phyloP scores from a whole-genome alignment of 805 yeast species.

The Starmerella potacharoeniae region DNA sequence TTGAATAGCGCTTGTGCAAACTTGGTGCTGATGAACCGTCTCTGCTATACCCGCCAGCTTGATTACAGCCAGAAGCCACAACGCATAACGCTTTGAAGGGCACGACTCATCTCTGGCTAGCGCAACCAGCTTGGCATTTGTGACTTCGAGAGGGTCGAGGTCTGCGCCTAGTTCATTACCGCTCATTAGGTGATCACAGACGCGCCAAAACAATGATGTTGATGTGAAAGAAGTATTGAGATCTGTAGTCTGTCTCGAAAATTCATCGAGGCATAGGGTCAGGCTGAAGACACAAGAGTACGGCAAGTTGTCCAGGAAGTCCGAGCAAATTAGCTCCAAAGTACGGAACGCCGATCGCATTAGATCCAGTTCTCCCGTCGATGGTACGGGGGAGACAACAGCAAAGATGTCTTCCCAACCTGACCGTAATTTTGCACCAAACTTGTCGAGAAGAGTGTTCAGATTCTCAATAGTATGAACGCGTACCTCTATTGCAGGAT shows the following conservation, averaged over 20 bases:
- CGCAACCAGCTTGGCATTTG: conserved; percentile 23
- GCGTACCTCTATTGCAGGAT: conserved; percentile 58
- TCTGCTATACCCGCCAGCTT: conserved; percentile 49
- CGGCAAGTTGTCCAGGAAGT: conserved; percentile 67
- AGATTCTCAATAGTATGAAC: conserved; percentile 51
- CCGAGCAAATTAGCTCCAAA: conserved; percentile 72
- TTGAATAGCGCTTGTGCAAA: conserved; percentile 79
- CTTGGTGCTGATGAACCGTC: conserved; percentile 59
- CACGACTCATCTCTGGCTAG: conserved; percentile 16
- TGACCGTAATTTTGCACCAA: conserved; percentile 48
- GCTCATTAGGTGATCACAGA: conserved; percentile 56
- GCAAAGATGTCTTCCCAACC: conserved; percentile 67
- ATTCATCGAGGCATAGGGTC: conserved; percentile 60
- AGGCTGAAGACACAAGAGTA: conserved; percentile 48
- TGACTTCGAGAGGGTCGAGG: background rate
- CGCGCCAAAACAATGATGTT: conserved; percentile 82
- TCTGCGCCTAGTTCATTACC: conserved; percentile 20
- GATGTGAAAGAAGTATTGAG: conserved; percentile 84
- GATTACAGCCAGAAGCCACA: conserved; percentile 56
- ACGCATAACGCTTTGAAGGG: conserved; percentile 26
- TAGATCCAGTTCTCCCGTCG: conserved; percentile 31
- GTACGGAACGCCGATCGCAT: conserved; percentile 67
- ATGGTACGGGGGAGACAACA: conserved; percentile 32
- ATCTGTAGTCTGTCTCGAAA: conserved; percentile 60
- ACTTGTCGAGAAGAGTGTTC: conserved; percentile 63